Evolutionary conservation across 352 stramenopile genomes (phyloP).

Genomic region (Pythium utonaiense): DNA sequence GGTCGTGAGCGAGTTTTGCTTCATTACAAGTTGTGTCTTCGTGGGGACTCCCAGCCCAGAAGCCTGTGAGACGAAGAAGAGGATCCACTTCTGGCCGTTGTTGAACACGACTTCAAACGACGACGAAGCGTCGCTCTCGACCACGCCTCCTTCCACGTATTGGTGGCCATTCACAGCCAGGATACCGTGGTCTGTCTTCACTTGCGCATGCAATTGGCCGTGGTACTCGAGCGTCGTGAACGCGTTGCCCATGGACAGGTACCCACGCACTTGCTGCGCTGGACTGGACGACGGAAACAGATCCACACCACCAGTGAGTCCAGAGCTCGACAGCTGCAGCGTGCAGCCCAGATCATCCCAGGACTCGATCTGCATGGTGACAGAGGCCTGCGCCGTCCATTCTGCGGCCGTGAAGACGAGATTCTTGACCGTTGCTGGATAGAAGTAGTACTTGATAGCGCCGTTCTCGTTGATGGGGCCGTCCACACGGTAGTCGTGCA

Average conservation of each 20-base stretch:
- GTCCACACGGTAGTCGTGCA: constrained; percentile 67
- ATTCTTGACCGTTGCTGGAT: constrained; percentile 70
- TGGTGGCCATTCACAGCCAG: constrained; percentile 51
- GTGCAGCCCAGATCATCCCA: constrained; percentile 80
- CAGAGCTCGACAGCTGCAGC: constrained; percentile 36
- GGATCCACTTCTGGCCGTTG: constrained; percentile 69
- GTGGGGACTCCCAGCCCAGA: background rate
- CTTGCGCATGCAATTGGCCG: constrained; percentile 47
- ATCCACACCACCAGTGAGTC: background rate
- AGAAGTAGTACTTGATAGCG: constrained; percentile 84
- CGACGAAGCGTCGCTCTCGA: constrained; percentile 28
- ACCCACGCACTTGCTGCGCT: constrained; percentile 32
- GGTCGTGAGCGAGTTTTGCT: constrained; percentile 53
- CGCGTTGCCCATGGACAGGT: constrained; percentile 67
- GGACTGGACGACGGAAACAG: constrained; percentile 1
- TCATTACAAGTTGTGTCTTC: constrained; percentile 27
- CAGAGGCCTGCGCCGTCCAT: constrained; percentile 15
- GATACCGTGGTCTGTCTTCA: constrained; percentile 64
- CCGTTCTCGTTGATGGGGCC: constrained; percentile 73
- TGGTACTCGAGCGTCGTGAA: constrained; percentile 75
- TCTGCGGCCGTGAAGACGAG: constrained; percentile 64
- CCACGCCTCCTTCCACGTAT: constrained; percentile 29
- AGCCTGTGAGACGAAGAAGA: constrained; percentile 51
- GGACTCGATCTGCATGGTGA: constrained; percentile 42
- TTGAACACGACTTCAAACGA: constrained; percentile 64